Percentiles rank a stretch among this genome's conserved stretches.
phyloP scores from a whole-genome alignment of 257 asterid species.

The Petunia axillaris region DNA sequence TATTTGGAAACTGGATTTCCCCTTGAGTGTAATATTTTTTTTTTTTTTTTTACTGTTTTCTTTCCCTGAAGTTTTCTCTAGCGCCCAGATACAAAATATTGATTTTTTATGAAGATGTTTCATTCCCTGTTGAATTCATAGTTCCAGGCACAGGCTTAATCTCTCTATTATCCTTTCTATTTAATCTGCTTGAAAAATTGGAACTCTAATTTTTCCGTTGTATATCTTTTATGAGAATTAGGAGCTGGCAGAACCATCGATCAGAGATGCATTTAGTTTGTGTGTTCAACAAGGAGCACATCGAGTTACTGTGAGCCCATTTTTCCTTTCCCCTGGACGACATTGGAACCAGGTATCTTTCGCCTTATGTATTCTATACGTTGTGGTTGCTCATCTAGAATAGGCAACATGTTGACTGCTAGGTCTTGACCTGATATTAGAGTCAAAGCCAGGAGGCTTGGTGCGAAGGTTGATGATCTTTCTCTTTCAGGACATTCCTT shows the following conservation, averaged over 20 bases:
- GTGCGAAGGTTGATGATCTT: slow-evolving; percentile 10
- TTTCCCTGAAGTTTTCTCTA: neutral
- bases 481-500: slow-evolving; percentile 76
- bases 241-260: slow-evolving; percentile 98
- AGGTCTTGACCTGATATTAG: slow-evolving; percentile 7
- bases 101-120: neutral
- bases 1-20: no score
- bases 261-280: slow-evolving; percentile 72
- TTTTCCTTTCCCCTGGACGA: slow-evolving; percentile 94
- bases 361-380: neutral
- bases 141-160: neutral
- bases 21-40: no score
- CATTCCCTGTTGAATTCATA: neutral
- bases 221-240: slow-evolving; percentile 32
- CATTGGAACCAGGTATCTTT: slow-evolving; percentile 84
- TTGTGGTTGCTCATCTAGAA: neutral
- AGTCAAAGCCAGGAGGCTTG: neutral
- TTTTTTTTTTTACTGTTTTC: no score
- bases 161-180: neutral
- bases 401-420: neutral
- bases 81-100: neutral
- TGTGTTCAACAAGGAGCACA: slow-evolving; percentile 87
- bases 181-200: neutral
- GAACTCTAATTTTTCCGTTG: neutral
- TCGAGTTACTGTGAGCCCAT: slow-evolving; percentile 89